These are phyloP conservation scores for Carallia brachiata DNA, from an alignment of 345 rosid genomes.

Conservation along the genomic window DNA sequence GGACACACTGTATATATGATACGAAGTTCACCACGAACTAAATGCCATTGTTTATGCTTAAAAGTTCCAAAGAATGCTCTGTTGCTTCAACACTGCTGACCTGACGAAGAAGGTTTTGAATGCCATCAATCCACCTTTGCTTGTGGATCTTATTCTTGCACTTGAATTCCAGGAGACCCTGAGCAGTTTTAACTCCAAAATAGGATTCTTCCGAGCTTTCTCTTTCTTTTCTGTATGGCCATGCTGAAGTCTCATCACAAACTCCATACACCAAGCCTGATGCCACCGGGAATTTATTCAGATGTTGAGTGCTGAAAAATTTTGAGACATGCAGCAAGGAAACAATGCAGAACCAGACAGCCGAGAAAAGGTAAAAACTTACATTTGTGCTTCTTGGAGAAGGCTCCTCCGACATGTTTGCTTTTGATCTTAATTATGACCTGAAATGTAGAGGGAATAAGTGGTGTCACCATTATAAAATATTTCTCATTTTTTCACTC, in stretches of 20 bases:
- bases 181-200: conserved; percentile 87
- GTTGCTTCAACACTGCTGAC: conserved; percentile 48
- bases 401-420: conserved; percentile 92
- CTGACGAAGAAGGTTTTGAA: conserved; percentile 68
- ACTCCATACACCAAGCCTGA: conserved; percentile 78
- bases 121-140: conserved; percentile 87
- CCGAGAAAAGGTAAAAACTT: conserved; percentile 5
- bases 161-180: conserved; percentile 91
- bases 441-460: conserved; percentile 30
- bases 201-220: conserved; percentile 69
- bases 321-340: background rate
- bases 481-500: background rate
- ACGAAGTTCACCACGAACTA: conserved; percentile 24
- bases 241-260: conserved; percentile 74
- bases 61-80: conserved; percentile 49
- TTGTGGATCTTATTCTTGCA: conserved; percentile 77
- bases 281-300: background rate
- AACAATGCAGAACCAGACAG: background rate
- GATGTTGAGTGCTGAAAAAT: background rate
- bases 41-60: conserved; percentile 40
- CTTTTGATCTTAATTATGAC: conserved; percentile 71
- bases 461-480: background rate
- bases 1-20: background rate
- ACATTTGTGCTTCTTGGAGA: conserved; percentile 89
- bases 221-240: conserved; percentile 86